A percentile compares a stretch with the other conserved stretches of the same genome.
phyloP scores from a whole-genome alignment of 177 flowering plant species.

The Vitis hybrid region DNA sequence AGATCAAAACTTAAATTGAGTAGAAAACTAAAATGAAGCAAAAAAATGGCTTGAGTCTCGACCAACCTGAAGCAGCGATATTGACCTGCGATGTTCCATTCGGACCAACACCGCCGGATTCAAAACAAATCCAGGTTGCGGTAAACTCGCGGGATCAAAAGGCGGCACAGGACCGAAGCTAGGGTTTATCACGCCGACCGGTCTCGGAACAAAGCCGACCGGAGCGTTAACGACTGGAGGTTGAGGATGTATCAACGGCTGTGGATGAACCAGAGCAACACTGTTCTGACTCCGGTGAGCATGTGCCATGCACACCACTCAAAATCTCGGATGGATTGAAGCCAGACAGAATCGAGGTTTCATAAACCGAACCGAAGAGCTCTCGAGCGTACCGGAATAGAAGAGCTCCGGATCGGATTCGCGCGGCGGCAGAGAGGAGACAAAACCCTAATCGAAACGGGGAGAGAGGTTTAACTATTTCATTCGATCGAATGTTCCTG shows the following conservation, averaged over 20 bases:
- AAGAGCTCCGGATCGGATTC: neutral
- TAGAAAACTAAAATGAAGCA: neutral
- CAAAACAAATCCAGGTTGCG: neutral
- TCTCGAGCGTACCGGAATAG: no score
- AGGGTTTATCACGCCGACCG: slow-evolving; percentile 11
- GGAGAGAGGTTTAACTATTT: no score
- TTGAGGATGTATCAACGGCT: slow-evolving; percentile 11
- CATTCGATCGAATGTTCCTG: no score
- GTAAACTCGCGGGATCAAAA: slow-evolving; percentile 5
- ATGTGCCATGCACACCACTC: slow-evolving; percentile 18
- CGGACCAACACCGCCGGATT: neutral
- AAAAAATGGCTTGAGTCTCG: neutral
- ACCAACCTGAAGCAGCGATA: slow-evolving; percentile 29
- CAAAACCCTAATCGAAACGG: no score
- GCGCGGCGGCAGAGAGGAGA: no score
- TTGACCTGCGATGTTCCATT: slow-evolving; percentile 27
- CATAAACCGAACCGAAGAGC: neutral
- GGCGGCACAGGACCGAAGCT: slow-evolving; percentile 9
- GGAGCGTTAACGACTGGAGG: slow-evolving; percentile 4
- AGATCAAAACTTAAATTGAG: slow-evolving; percentile 2
- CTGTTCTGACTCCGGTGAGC: slow-evolving; percentile 7
- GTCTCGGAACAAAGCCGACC: neutral
- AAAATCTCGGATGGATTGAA: neutral
- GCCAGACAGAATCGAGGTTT: neutral
- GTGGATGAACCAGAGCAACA: neutral